Evolutionary conservation across 2,329 filamentous ascomycete species (phyloP).

Genomic region (Fusarium sp.): DNA sequence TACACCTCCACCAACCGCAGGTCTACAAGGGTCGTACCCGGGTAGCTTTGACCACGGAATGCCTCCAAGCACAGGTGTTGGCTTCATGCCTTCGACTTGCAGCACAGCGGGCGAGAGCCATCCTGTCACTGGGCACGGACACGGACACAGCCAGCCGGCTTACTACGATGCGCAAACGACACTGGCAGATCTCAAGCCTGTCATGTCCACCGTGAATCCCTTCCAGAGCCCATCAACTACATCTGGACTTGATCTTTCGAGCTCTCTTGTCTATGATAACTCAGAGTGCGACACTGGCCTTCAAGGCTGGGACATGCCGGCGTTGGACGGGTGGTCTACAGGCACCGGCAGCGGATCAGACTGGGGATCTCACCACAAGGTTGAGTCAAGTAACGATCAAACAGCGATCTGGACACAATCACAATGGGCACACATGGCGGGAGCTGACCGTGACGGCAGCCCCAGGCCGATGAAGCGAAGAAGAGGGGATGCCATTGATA

Average conservation of each 20-base stretch:
- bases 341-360: slow-evolving; percentile 48
- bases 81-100: slow-evolving; percentile 49
- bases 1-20: slow-evolving; percentile 68
- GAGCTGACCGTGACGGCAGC: slow-evolving; percentile 52
- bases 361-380: slow-evolving; percentile 51
- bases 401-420: slow-evolving; percentile 53
- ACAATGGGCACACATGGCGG: slow-evolving; percentile 51
- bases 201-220: slow-evolving; percentile 47
- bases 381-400: slow-evolving; percentile 47
- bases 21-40: slow-evolving; percentile 61
- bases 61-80: slow-evolving; percentile 47
- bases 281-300: slow-evolving; percentile 49
- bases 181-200: slow-evolving; percentile 52
- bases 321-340: slow-evolving; percentile 52
- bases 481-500: slow-evolving; percentile 50
- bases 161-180: slow-evolving; percentile 52
- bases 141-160: slow-evolving; percentile 43
- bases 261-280: slow-evolving; percentile 53
- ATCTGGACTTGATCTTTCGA: slow-evolving; percentile 50
- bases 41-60: slow-evolving; percentile 58
- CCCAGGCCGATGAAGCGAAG: slow-evolving; percentile 55
- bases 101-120: slow-evolving; percentile 47
- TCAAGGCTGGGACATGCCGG: slow-evolving; percentile 55
- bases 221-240: slow-evolving; percentile 47
- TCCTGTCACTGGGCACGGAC: slow-evolving; percentile 23